Percentiles rank a stretch among this genome's conserved stretches.
Evolutionary conservation across 768 basidiomycete genomes (phyloP).

Genomic region (Cystobasidium tubakii): DNA sequence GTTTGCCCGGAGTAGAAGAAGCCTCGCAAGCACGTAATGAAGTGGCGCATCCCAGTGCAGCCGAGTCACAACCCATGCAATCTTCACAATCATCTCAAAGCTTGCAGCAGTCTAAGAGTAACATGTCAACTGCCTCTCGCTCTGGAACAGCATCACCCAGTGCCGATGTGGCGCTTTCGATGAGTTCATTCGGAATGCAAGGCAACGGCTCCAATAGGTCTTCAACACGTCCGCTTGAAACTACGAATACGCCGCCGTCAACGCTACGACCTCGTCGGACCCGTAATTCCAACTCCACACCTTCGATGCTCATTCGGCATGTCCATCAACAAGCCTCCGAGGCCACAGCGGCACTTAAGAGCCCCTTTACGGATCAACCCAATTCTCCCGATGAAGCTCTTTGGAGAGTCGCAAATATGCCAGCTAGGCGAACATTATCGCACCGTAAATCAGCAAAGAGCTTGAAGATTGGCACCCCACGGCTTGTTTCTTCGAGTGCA

Average conservation of each 20-base stretch:
- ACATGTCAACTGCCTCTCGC: not conserved
- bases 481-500: slow-evolving; percentile 29
- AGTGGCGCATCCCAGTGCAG: not conserved
- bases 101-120: not conserved
- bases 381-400: slow-evolving; percentile 13
- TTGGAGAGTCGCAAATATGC: not conserved
- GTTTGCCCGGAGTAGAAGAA: not conserved
- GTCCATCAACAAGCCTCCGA: slow-evolving; percentile 45
- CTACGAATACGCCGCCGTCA: not conserved
- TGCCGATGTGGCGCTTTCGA: not conserved
- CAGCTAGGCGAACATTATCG: not conserved
- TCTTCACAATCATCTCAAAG: not conserved
- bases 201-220: not conserved
- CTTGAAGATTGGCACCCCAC: slow-evolving; percentile 23
- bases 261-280: slow-evolving; percentile 26
- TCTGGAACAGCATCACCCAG: not conserved
- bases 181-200: not conserved
- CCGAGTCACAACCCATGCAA: not conserved
- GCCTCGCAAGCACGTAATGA: not conserved
- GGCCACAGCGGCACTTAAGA: slow-evolving; percentile 45
- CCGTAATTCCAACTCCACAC: slow-evolving; percentile 39
- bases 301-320: slow-evolving; percentile 45
- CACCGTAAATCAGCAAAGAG: slow-evolving; percentile 28
- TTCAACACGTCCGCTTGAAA: not conserved
- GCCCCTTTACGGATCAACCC: slow-evolving; percentile 4